Evolutionary conservation across 106 monocot species (phyloP).

Genomic region (Acorus calamus): DNA sequence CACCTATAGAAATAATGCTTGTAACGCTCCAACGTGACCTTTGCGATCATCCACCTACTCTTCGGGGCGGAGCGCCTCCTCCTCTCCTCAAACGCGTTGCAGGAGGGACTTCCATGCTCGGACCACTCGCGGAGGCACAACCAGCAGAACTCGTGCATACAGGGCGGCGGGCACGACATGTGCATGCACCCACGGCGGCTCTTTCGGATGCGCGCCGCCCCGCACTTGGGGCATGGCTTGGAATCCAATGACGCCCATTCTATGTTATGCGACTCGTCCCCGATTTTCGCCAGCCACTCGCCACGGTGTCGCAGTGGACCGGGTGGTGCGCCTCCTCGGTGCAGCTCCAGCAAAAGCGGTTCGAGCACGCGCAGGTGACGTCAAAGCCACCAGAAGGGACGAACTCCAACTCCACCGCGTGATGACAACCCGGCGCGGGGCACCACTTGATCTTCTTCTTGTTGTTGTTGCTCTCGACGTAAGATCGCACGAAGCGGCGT

Average conservation of each 20-base stretch:
- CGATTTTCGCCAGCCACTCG: not conserved
- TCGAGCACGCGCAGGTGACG: not conserved
- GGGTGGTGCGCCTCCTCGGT: constrained; percentile 7
- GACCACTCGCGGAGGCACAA: not conserved
- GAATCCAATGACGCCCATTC: not conserved
- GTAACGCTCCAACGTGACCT: not conserved
- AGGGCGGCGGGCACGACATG: constrained; percentile 1
- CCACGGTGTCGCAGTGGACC: not conserved
- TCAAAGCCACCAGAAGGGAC: not conserved
- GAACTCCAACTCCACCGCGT: not conserved
- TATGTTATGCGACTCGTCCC: not conserved
- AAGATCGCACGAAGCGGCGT: not conserved
- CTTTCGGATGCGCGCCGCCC: not conserved
- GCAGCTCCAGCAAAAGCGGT: constrained; percentile 1
- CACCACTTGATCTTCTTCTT: not conserved
- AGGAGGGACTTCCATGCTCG: not conserved
- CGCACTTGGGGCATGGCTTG: not conserved
- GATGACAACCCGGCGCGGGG: not conserved
- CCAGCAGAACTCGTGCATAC: constrained; percentile 2
- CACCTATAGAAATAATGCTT: constrained; percentile 2
- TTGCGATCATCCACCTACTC: not conserved
- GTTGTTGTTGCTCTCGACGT: not conserved
- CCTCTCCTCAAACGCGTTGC: not conserved
- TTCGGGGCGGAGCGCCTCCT: not conserved
- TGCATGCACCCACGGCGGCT: constrained; percentile 3